A percentile compares a stretch with the other conserved stretches of the same genome.
phyloP scores from a whole-genome alignment of 768 basidiomycete species.

The Sarcodon aspratus region DNA sequence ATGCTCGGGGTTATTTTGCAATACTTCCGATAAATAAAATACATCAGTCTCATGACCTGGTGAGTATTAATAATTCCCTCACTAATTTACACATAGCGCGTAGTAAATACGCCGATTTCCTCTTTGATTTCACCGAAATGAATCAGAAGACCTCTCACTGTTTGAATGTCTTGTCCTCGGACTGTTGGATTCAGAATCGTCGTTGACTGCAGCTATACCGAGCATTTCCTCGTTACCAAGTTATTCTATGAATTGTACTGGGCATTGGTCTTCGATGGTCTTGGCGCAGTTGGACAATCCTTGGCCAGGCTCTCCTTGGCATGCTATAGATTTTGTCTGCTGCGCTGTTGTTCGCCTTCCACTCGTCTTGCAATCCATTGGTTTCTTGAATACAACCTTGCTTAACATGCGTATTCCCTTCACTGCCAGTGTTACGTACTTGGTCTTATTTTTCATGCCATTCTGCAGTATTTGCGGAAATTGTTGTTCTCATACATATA shows the following conservation, averaged over 20 bases:
- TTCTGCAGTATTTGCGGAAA: too few relatives aligned
- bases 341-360: conserved; percentile 54
- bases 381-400: conserved; percentile 66
- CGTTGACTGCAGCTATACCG: conserved; percentile 58
- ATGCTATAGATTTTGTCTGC: conserved; percentile 42
- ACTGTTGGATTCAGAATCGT: conserved; percentile 49
- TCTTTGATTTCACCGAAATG: conserved; percentile 10
- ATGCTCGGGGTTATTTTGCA: conserved; percentile 45
- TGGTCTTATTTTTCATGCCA: too few relatives aligned
- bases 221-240: conserved; percentile 70
- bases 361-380: conserved; percentile 56
- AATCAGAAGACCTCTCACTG: conserved; percentile 19
- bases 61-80: conserved; percentile 19
- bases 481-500: too few relatives aligned
- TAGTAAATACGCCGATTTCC: conserved; percentile 18
- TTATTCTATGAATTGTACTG: conserved; percentile 59
- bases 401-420: conserved; percentile 37
- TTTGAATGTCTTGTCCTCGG: conserved; percentile 49
- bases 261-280: conserved; percentile 62
- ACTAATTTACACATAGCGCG: conserved; percentile 11
- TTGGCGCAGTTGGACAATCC: conserved; percentile 53
- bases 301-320: conserved; percentile 50
- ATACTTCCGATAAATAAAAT: conserved; percentile 60
- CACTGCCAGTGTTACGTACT: background rate
- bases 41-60: conserved; percentile 58